Base-by-base conservation (phyloP, 2,329 filamentous ascomycete species). In the Penicillium sp. region DNA sequence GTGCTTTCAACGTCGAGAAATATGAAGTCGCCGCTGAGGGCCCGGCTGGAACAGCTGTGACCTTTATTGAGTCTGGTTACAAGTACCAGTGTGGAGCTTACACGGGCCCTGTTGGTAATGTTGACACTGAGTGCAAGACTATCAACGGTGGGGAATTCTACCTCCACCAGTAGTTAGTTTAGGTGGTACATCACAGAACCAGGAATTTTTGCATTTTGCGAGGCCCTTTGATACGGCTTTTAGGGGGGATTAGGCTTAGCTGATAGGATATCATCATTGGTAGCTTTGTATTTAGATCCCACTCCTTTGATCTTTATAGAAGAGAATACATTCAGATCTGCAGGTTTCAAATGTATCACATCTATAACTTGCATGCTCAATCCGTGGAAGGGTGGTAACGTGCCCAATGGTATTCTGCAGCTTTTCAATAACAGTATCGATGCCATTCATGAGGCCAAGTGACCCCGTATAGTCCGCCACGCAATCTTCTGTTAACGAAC, bases 31-130 rank as follows among this genome's bases (percentile, higher is more conserved):
- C 21, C 13, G n/a, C n/a, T 9, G 21, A 53, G 9, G 51, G 51
- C 5, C 17, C 42, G 9, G 42, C 19, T 25, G 51, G 51, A 23
- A n/a, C 41, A 45, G 51, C 42, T 7, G 33, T 13, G 17, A 27
- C 31, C 12, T 8, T 9, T 8, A 53, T 53, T 21, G 31, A 38
- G 23, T 15, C 33, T 39, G 51, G 51, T 17, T 12, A 33, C 23
- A 53, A 53, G 33, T 53, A 53, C 25, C 51, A 53, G 31, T 47
- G 51, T 53, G 42, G 42, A 12, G 33, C 51, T 31, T 53, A 53
- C 51, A 29, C 41, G 10, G 51, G 51, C n/a, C 5, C 41, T 6
- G 8, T 38, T 29, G 42, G 29, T 2, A 47, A 53, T 19, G 25
- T 53, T 15, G 51, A 53, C 4, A 39, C 17, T 1, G 51, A 53